A percentile compares a stretch with the other conserved stretches of the same genome.
Conservation (phyloP, 2,329 filamentous ascomycete genomes). For the Stagonosporopsis vannaccii region DNA sequence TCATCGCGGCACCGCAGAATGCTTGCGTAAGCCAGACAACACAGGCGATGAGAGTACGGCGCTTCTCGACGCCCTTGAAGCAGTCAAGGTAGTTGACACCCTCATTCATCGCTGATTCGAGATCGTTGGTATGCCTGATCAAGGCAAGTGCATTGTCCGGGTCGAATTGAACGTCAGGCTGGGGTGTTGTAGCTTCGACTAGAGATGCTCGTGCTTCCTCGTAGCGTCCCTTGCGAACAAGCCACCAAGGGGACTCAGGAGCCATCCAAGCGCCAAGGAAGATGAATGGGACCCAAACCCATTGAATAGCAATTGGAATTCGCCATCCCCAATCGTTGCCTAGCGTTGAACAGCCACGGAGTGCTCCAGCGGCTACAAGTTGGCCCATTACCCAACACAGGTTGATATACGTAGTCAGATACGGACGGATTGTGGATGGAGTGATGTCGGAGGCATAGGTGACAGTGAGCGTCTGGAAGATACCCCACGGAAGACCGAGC, state of each 20-base stretch:
- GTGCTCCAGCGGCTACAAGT: constrained; percentile 71
- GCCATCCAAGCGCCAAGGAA: constrained; percentile 44
- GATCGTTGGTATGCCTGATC: constrained; percentile 63
- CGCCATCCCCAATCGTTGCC: constrained; percentile 70
- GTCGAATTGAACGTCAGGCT: constrained; percentile 33
- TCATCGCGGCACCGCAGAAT: constrained; percentile 54
- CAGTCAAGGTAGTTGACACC: constrained; percentile 59
- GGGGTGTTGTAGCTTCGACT: constrained; percentile 54
- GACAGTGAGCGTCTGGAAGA: constrained; percentile 18
- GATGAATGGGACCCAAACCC: constrained; percentile 67
- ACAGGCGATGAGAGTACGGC: constrained; percentile 62
- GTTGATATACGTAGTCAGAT: constrained; percentile 67
- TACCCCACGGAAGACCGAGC: constrained; percentile 51
- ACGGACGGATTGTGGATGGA: constrained; percentile 68
- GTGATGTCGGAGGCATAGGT: constrained; percentile 59
- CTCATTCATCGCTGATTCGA: constrained; percentile 55
- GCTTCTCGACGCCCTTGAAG: constrained; percentile 61
- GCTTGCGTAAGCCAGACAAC: constrained; percentile 65
- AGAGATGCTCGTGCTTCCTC: constrained; percentile 55
- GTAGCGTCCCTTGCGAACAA: constrained; percentile 53
- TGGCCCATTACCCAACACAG: constrained; percentile 73
- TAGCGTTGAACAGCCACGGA: constrained; percentile 65
- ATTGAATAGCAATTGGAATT: constrained; percentile 71
- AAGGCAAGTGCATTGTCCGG: constrained; percentile 58
- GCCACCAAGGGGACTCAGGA: constrained; percentile 60